These are phyloP conservation scores for Beauveria caledonica DNA, from an alignment of 2,329 filamentous ascomycete species.

Conservation along the genomic window DNA sequence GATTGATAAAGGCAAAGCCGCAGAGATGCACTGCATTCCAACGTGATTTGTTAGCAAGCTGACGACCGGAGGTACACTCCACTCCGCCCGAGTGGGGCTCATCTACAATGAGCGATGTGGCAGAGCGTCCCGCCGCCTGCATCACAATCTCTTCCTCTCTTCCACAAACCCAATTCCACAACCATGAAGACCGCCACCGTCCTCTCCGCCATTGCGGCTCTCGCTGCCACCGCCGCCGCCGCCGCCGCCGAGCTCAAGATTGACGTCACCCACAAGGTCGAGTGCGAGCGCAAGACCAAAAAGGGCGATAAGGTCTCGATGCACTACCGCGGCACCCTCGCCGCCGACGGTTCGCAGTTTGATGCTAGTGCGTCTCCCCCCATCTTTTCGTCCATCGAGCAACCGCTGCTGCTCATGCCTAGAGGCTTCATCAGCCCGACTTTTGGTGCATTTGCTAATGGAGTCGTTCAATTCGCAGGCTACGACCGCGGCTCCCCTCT, in stretches of 20 bases:
- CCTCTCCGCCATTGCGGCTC: slow-evolving; percentile 43
- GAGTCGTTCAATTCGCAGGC: slow-evolving; percentile 26
- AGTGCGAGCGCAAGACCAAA: slow-evolving; percentile 70
- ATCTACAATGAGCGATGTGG: too few relatives aligned
- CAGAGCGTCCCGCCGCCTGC: background rate
- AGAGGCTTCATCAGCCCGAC: too few relatives aligned
- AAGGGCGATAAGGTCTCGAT: slow-evolving; percentile 75
- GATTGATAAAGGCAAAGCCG: too few relatives aligned
- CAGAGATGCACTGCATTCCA: too few relatives aligned
- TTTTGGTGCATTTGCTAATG: background rate
- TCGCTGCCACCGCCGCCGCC: slow-evolving; percentile 43
- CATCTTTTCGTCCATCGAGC: background rate
- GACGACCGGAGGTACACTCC: too few relatives aligned
- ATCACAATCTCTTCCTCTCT: slow-evolving; percentile 4
- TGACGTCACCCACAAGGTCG: slow-evolving; percentile 63
- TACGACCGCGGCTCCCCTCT: slow-evolving; percentile 74
- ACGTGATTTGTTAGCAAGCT: too few relatives aligned
- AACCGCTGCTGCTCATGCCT: too few relatives aligned
- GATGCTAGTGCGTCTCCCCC: slow-evolving; percentile 53
- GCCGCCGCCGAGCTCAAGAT: slow-evolving; percentile 62
- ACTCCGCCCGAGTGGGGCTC: too few relatives aligned
- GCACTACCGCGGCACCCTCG: slow-evolving; percentile 81
- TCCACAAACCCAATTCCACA: slow-evolving; percentile 2
- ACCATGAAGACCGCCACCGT: slow-evolving; percentile 42
- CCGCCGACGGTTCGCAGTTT: slow-evolving; percentile 66